A percentile compares a stretch with the other conserved stretches of the same genome.
These are phyloP conservation scores for Juncus inflexus DNA, from an alignment of 176 grass and related monocot genomes.

Conservation along the genomic window DNA sequence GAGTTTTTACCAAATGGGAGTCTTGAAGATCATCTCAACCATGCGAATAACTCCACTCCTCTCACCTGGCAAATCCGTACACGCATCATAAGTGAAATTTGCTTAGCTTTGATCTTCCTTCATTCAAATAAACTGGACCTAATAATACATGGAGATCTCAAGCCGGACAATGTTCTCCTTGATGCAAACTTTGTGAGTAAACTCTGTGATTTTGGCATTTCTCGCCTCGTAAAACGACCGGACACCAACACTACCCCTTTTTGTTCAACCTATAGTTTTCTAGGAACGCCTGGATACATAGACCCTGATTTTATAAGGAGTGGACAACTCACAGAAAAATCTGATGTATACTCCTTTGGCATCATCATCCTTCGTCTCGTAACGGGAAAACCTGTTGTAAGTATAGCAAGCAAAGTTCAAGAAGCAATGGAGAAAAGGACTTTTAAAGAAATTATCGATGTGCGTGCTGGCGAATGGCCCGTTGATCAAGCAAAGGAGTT, in stretches of 20 bases:
- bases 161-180: conserved; percentile 48
- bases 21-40: conserved; percentile 44
- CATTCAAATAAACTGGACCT: too few species aligned
- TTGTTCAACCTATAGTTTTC: conserved; percentile 21
- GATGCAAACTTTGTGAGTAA: conserved; percentile 51
- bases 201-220: conserved; percentile 54
- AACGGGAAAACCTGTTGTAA: conserved; percentile 36
- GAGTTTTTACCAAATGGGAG: background rate
- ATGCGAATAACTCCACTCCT: conserved; percentile 31
- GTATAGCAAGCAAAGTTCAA: conserved; percentile 31
- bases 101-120: too few species aligned
- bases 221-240: conserved; percentile 35
- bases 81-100: too few species aligned
- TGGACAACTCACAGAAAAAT: conserved; percentile 18
- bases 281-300: conserved; percentile 47
- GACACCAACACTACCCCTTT: conserved; percentile 20
- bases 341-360: conserved; percentile 57
- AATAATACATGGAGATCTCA: too few species aligned
- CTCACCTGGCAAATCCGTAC: conserved; percentile 23
- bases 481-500: too few species aligned
- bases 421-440: conserved; percentile 23
- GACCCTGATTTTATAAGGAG: conserved; percentile 53
- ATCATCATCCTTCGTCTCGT: conserved; percentile 52
- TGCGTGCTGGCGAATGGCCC: too few species aligned
- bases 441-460: too few species aligned